Evolutionary conservation across 1,139 yeast genomes (phyloP), one percentile per base, ranked within the genome.

Genomic region (Wickerhamomyces sp.): DNA sequence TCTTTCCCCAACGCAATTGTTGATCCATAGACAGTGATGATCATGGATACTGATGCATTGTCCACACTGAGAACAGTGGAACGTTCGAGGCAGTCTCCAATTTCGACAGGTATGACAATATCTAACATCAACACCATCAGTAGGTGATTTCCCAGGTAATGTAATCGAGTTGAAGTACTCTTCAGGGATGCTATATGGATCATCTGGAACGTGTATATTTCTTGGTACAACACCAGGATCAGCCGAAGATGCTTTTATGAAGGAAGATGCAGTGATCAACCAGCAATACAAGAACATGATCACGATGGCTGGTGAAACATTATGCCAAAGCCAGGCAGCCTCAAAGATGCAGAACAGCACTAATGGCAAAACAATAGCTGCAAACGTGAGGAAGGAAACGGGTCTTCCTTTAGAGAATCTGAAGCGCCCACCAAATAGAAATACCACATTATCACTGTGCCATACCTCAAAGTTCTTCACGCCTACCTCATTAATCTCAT

Each of bases 21-120:
- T 82, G 45, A 86, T 60, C 90, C 92, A 86, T 8, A 76, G 60
- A 56, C 95, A 86, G 60, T 86, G 95, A 57, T 86, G 95, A 57
- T 86, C 95, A 54, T 75, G 79, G 26, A 75, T 60, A 41, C 66
- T 55, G 4, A 80, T 64, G 54, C 95, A 86, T 31, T 68, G 66
- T 39, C 74, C 72, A 57, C 95, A 86, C 6, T 66, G 64, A 3
- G 85, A 72, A 54, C 96, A 86, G 59, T 86, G 96, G 31, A 74
- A 65, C 1, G 77, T 57, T 41, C 95, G 60, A 2, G 90, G 88
- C 2, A 92, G 89, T 47, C 89, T 69, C 73, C 82, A 71, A 18
- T 76, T 63, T 13, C 72, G 61, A 58, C 96, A 86, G 0, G 92
- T 78, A 3, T 64, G 41, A 48, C 83, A 77, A 47, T 76, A 76